These are phyloP conservation scores for Penicillium sp. DNA, from an alignment of 2,329 filamentous ascomycete species.

Conservation along the genomic window DNA sequence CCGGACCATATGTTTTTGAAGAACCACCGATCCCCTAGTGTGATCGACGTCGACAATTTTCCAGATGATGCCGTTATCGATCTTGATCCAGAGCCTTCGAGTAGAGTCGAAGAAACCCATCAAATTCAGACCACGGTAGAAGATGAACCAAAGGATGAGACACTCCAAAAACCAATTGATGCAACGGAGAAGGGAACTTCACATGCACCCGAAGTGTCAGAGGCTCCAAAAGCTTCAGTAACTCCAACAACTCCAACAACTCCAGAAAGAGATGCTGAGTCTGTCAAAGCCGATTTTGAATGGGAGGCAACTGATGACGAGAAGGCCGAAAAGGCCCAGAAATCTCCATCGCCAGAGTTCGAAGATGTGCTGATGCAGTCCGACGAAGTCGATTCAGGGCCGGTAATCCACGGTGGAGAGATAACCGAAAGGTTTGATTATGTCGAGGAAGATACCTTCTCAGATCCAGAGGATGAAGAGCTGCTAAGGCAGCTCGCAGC, in stretches of 20 bases:
- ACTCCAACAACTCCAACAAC: not conserved
- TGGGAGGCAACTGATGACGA: constrained; percentile 16
- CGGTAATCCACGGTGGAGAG: constrained; percentile 12
- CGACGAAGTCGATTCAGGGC: not conserved
- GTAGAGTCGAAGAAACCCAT: constrained; percentile 1
- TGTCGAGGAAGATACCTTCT: constrained; percentile 66
- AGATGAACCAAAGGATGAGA: not conserved
- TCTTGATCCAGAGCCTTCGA: constrained; percentile 32
- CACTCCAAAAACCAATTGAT: not conserved
- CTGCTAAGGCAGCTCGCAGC: constrained; percentile 82
- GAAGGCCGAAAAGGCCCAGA: not conserved
- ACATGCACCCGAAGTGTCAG: constrained; percentile 4
- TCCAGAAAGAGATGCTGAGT: constrained; percentile 27
- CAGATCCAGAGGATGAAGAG: constrained; percentile 91
- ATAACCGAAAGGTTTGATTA: constrained; percentile 13
- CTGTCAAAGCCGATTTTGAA: constrained; percentile 22
- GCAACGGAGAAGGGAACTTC: not conserved
- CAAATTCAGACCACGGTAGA: not conserved
- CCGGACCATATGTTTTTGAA: constrained; percentile 35
- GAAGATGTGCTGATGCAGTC: constrained; percentile 22
- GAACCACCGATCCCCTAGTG: constrained; percentile 38
- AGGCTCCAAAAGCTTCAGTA: not conserved
- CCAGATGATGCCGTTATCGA: constrained; percentile 37
- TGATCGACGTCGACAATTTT: constrained; percentile 47
- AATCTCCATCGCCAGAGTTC: constrained; percentile 41